Conservation (phyloP, 352 stramenopile species). For the Phytopythium montanum region DNA sequence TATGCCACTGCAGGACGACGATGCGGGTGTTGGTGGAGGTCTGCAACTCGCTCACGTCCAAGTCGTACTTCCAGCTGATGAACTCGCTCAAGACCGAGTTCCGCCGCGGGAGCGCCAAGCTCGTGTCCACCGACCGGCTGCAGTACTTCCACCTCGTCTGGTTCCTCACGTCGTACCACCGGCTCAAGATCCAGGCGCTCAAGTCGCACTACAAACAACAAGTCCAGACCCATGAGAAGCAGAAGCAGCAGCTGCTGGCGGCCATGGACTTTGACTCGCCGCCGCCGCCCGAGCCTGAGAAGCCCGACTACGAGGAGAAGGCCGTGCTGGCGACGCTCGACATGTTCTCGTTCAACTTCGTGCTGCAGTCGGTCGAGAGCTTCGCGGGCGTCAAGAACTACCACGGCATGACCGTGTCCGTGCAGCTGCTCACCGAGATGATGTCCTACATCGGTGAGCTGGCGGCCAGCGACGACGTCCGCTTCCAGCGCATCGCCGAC, state of each 20-base stretch:
- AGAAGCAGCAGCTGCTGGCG: slow-evolving; percentile 42
- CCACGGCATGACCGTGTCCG: slow-evolving; percentile 75
- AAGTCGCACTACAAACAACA: slow-evolving; percentile 66
- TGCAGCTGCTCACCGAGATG: slow-evolving; percentile 81
- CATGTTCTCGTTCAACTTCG: slow-evolving; percentile 92
- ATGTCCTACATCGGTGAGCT: slow-evolving; percentile 84
- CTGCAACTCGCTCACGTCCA: slow-evolving; percentile 66
- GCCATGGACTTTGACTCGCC: slow-evolving; percentile 51
- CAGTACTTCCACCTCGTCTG: slow-evolving; percentile 88
- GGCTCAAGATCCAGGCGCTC: slow-evolving; percentile 65
- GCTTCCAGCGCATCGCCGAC: slow-evolving; percentile 79
- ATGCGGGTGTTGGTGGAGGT: slow-evolving; percentile 70
- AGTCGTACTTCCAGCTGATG: slow-evolving; percentile 83
- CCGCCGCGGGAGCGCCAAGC: slow-evolving; percentile 73
- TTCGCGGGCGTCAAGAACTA: slow-evolving; percentile 80
- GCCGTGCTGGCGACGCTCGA: slow-evolving; percentile 80
- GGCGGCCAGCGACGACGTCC: slow-evolving; percentile 59
- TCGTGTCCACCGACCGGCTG: slow-evolving; percentile 81
- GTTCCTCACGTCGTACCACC: slow-evolving; percentile 84
- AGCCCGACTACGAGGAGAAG: slow-evolving; percentile 70
- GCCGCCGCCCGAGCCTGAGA: slow-evolving; percentile 28
- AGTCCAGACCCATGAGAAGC: slow-evolving; percentile 49
- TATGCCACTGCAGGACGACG: slow-evolving; percentile 26
- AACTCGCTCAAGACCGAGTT: slow-evolving; percentile 88
- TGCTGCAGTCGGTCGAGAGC: slow-evolving; percentile 86